Base-by-base conservation (phyloP, 441 rosid genomes). In the Melastoma candidum region DNA sequence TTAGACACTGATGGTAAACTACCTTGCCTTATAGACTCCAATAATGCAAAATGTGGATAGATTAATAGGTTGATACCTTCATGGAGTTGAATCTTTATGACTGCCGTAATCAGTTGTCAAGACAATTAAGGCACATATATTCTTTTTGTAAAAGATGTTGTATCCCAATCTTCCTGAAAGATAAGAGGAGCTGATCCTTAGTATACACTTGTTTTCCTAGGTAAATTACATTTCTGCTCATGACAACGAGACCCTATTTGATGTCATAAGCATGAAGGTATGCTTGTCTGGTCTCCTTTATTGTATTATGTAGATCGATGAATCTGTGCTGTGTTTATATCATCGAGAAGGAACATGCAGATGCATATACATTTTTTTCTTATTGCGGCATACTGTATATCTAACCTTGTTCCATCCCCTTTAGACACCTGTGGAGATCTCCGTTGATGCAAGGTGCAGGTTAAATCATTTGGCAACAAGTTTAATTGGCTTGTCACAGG, bases 191-290 rank as follows among this genome's bases (percentile, higher is more conserved):
- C 36, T 29, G 36, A 7, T 29, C 7, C 36, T 29, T 29, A 29
- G 36, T 29, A 47, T 51, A 47, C 56, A 68, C 53, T 29, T 73
- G 50, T 32, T 64, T 58, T 77, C 65, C 63, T 78, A 93, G 97
- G 75, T 93, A 26, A 93, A 85, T 63, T 93, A 89, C 73, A 95
- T 84, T 64, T 93, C 99, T 60, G 99, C 99, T 66, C 99, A 93
- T 79, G 97, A 93, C 79, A 93, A 93, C 63, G 99, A 93, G 79
- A 93, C 97, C 66, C 77, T 93, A 25, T 86, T 93, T 61, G 99
- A 89, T 75, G 69, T 84, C 51, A 74, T 86, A 62, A 86, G 85
- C 71, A 56, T 93, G 81, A 89, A 93, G 90, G 99, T 93, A 47
- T 22, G 59, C 24, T 7, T 5, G n/a, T 46, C 12, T 78, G 29